Evolutionary conservation across 768 basidiomycete genomes (phyloP), one percentile per base, ranked within the genome.

Genomic region (Trametes cinnabarina): DNA sequence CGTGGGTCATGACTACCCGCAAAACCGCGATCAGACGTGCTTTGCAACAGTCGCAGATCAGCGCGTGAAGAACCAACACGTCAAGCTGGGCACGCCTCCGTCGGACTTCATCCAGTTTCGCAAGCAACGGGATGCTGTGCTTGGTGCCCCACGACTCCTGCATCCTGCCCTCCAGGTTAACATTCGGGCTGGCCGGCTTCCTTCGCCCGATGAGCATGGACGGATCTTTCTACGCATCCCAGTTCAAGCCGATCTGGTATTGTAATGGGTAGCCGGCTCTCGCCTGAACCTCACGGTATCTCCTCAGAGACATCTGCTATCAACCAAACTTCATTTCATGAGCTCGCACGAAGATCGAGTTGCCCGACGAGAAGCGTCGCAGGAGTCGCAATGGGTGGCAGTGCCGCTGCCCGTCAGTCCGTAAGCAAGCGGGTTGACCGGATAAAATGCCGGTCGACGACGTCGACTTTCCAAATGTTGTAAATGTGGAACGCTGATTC

Each of bases 1-100:
- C 46, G 72, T 73, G 7, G 74, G 74, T 10, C 75, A 76, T 39
- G 75, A 75, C 63, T 76, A 75, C 51, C 74, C 72, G 48, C 67
- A 69, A 23, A 57, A 69, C 43, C 60, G 65, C 6, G 63, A 66
- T 25, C 63, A 68, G 15, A 68, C 63, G 2, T 65, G 68, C 51
- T 66, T 68, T 55, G 65, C 68, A 23, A 73, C 74, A n/a, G 73
- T 76, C 14, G 67, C 63, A 7, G 70, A 72, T 47, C 76, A 76
- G 40, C 67, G 63, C 17, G 43, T 20, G 23, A 55, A 37, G 26
- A 72, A 72, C 60, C 72, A 68, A 53, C 72, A 73, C 42, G 63
- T 58, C 40, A 72, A 71, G 58, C 49, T 57, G 6, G 73, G 71
- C 19, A 67, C 63, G 1, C 62, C 61, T 34, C 67, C 71, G 30